phyloP scores from a whole-genome alignment of 1,284 basidiomycete species.

The Megacollybia platyphylla region DNA sequence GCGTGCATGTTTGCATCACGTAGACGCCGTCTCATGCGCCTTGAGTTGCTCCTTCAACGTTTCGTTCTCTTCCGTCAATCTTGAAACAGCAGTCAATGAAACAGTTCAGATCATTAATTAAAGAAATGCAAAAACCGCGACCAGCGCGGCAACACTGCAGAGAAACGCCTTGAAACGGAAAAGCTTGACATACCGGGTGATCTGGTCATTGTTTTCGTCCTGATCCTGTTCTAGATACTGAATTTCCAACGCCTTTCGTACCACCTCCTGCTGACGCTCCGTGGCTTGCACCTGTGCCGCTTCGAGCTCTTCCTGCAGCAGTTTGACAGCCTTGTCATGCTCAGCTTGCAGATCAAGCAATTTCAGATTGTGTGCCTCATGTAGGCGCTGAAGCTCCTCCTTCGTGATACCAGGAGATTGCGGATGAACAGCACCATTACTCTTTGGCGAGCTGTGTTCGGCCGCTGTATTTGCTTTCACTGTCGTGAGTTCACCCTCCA shows the following conservation, averaged over 20 bases:
- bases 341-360: conserved; percentile 65
- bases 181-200: conserved; percentile 63
- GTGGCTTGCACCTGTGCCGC: conserved; percentile 36
- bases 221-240: conserved; percentile 65
- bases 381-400: conserved; percentile 61
- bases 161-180: conserved; percentile 47
- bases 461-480: conserved; percentile 40
- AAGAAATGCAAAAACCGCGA: conserved; percentile 40
- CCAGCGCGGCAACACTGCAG: conserved; percentile 39
- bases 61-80: conserved; percentile 56
- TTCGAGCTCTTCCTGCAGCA: conserved; percentile 49
- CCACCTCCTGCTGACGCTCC: conserved; percentile 47
- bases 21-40: conserved; percentile 5
- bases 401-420: conserved; percentile 44
- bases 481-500: conserved; percentile 65
- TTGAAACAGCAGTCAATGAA: conserved; percentile 26
- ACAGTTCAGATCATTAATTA: conserved; percentile 17
- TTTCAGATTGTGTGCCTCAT: conserved; percentile 74
- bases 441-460: conserved; percentile 36
- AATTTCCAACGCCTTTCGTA: conserved; percentile 67
- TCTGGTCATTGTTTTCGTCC: conserved; percentile 60
- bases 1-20: background rate
- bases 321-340: conserved; percentile 51
- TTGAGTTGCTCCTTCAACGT: conserved; percentile 27
- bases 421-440: conserved; percentile 37